These are phyloP conservation scores for Camelina sativa DNA, from an alignment of 345 rosid species.

Conservation along the genomic window DNA sequence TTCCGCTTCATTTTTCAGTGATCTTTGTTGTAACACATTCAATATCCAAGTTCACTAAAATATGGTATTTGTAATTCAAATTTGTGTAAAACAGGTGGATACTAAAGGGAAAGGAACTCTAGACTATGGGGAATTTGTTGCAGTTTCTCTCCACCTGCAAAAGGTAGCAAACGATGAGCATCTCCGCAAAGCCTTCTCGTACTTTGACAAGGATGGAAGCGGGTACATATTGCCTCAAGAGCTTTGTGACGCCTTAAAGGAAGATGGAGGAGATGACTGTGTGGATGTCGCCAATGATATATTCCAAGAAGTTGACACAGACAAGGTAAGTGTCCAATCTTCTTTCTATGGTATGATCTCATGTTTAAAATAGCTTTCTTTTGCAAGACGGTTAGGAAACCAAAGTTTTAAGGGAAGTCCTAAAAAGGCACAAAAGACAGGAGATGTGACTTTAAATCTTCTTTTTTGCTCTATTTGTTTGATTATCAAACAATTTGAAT, in stretches of 20 bases:
- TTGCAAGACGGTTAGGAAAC: conserved; percentile 26
- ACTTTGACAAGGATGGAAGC: conserved; percentile 92
- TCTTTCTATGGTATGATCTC: conserved; percentile 6
- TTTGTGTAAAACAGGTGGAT: conserved; percentile 72
- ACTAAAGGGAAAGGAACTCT: conserved; percentile 86
- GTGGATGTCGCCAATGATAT: conserved; percentile 92
- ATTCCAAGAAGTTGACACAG: conserved; percentile 99
- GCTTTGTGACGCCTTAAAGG: conserved; percentile 90
- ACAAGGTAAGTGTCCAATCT: conserved; percentile 64
- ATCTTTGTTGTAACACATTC: background rate
- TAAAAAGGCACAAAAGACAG: conserved; percentile 1
- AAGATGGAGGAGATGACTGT: conserved; percentile 95
- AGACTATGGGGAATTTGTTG: conserved; percentile 92
- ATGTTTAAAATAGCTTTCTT: conserved; percentile 22
- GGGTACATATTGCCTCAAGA: conserved; percentile 91
- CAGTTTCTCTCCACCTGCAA: conserved; percentile 88
- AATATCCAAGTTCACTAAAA: conserved; percentile 10
- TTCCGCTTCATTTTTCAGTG: background rate
- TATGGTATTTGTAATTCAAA: conserved; percentile 25
- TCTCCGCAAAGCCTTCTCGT: conserved; percentile 94
- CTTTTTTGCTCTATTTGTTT: conserved; percentile 12
- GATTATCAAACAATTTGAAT: conserved; percentile 20
- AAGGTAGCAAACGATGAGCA: conserved; percentile 97
- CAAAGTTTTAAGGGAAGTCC: background rate
- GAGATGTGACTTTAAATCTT: conserved; percentile 24